A percentile compares a stretch with the other conserved stretches of the same genome.
Conservation (phyloP, 2,329 filamentous ascomycete species). For the Fusarium tupiense region DNA sequence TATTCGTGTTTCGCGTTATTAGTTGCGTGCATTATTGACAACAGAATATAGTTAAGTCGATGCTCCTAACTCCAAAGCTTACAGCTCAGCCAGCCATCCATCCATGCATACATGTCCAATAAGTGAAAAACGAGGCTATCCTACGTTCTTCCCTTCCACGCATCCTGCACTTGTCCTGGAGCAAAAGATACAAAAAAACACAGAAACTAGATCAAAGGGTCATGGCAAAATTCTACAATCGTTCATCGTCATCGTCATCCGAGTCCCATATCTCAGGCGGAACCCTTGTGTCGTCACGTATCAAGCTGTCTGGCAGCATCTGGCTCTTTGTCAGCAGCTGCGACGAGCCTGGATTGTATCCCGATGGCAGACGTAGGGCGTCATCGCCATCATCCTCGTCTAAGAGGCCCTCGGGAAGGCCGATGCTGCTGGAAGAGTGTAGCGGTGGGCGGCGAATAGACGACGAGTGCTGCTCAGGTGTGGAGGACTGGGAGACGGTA, state of each 20-base stretch:
- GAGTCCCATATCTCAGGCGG: slow-evolving; percentile 52
- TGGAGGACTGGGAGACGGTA: slow-evolving; percentile 50
- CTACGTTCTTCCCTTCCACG: background rate
- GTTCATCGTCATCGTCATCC: slow-evolving; percentile 45
- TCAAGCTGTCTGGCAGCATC: slow-evolving; percentile 60
- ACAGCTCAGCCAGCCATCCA: background rate
- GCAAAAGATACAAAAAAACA: background rate
- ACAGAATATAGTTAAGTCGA: background rate
- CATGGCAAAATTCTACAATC: slow-evolving; percentile 22
- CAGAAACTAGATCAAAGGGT: background rate
- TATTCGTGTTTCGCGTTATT: background rate
- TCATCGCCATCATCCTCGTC: slow-evolving; percentile 44
- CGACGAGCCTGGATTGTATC: slow-evolving; percentile 45
- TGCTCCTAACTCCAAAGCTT: slow-evolving; percentile 21
- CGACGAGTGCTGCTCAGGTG: slow-evolving; percentile 39
- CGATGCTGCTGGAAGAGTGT: slow-evolving; percentile 40
- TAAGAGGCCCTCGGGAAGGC: slow-evolving; percentile 31
- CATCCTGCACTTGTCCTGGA: background rate
- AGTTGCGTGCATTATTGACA: background rate
- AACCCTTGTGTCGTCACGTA: slow-evolving; percentile 48
- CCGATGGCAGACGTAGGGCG: slow-evolving; percentile 23
- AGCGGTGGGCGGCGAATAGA: slow-evolving; percentile 21
- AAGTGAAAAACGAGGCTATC: background rate
- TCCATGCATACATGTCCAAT: slow-evolving; percentile 7
- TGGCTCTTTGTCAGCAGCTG: slow-evolving; percentile 63